These are phyloP conservation scores for Pichia insulana DNA, from an alignment of 805 yeast species.

Conservation along the genomic window DNA sequence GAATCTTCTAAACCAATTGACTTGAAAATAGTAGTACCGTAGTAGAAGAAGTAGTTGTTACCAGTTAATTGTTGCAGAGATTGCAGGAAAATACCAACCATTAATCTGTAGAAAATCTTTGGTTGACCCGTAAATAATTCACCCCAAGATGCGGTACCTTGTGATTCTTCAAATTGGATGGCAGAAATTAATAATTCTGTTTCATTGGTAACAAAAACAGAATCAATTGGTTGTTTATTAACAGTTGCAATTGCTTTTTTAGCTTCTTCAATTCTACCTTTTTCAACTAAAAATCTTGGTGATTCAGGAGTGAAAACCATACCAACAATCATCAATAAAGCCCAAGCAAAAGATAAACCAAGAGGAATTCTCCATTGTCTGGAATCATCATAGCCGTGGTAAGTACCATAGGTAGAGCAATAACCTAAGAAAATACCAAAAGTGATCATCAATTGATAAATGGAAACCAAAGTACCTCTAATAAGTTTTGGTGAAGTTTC, in stretches of 20 bases:
- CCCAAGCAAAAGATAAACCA: conserved; percentile 43
- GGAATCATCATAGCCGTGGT: conserved; percentile 37
- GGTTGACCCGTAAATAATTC: conserved; percentile 60
- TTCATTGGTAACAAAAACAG: conserved; percentile 46
- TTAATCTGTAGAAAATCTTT: conserved; percentile 44
- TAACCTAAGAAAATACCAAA: conserved; percentile 66
- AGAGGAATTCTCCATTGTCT: conserved; percentile 65
- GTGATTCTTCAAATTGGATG: conserved; percentile 50
- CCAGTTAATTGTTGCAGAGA: conserved; percentile 56
- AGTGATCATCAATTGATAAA: conserved; percentile 63
- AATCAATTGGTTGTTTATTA: conserved; percentile 47
- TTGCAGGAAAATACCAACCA: conserved; percentile 53
- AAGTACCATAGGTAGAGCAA: conserved; percentile 58
- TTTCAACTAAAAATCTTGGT: conserved; percentile 53
- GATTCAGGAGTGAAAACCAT: conserved; percentile 62
- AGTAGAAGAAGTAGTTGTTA: conserved; percentile 58
- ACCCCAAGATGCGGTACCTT: conserved; percentile 59
- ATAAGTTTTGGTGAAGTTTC: conserved; percentile 63
- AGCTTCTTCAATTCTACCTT: conserved; percentile 44
- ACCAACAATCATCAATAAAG: conserved; percentile 39
- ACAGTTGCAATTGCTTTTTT: conserved; percentile 45
- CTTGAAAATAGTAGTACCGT: conserved; percentile 53
- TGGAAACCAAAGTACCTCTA: conserved; percentile 64
- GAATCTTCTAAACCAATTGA: conserved; percentile 51
- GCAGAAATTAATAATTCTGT: conserved; percentile 48